These are phyloP conservation scores for Penicillium silybi DNA, from an alignment of 495 filamentous ascomycete genomes.

Conservation along the genomic window DNA sequence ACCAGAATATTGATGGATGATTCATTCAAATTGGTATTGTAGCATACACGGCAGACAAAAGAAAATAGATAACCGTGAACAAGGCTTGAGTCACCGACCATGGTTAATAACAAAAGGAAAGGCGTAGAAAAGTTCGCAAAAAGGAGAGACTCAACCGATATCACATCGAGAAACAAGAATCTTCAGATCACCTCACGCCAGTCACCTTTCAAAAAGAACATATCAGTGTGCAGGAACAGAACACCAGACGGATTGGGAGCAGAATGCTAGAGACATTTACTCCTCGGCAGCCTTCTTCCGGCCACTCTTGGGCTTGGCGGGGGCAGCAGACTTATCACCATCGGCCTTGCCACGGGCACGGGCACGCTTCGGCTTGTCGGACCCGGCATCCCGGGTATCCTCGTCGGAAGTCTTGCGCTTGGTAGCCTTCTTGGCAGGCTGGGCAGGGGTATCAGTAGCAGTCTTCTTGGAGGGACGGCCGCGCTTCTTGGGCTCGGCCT, in stretches of 20 bases:
- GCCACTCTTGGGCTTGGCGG: conserved; percentile 6
- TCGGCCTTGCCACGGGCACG: conserved; percentile 6
- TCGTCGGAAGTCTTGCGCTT: conserved; percentile 14
- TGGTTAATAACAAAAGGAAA: not conserved
- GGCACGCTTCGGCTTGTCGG: conserved; percentile 28
- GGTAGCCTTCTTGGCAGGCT: not conserved
- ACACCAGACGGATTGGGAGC: not conserved
- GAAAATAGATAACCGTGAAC: not conserved
- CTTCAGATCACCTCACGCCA: not conserved
- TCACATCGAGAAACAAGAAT: not conserved
- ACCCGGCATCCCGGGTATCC: conserved; percentile 22
- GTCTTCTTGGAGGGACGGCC: conserved; percentile 10
- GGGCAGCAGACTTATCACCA: not conserved
- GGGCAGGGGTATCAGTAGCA: not conserved
- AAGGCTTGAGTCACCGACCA: not conserved
- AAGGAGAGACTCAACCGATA: not conserved
- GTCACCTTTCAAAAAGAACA: not conserved
- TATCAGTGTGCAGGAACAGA: not conserved
- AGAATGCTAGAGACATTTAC: not conserved
- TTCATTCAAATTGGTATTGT: not conserved
- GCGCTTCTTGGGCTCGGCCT: conserved; percentile 27
- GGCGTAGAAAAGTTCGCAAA: not conserved
- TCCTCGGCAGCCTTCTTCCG: conserved; percentile 20
- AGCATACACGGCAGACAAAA: not conserved
- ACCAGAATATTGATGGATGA: not conserved